Conservation (phyloP, 768 basidiomycete species). For the Mycena chlorophos region DNA sequence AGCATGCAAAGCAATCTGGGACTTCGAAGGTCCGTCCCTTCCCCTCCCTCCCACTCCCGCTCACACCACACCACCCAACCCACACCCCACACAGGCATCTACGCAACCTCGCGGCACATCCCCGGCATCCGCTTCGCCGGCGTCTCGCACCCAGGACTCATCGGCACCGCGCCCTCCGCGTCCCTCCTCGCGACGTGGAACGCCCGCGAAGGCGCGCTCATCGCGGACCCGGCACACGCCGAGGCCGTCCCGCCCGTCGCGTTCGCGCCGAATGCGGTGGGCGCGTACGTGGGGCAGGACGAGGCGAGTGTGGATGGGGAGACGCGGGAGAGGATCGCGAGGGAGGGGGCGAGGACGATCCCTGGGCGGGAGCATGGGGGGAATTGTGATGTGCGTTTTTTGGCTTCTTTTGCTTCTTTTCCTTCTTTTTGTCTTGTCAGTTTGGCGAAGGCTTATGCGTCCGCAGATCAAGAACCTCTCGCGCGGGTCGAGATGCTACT, state of each 20-base stretch:
- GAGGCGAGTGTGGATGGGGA: conserved; percentile 46
- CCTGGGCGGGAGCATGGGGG: conserved; percentile 82
- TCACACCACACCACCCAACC: neutral
- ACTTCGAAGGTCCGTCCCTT: conserved; percentile 55
- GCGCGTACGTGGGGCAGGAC: conserved; percentile 69
- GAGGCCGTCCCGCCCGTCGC: conserved; percentile 64
- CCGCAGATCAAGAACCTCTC: conserved; percentile 73
- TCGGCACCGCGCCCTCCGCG: conserved; percentile 74
- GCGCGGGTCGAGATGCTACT: conserved; percentile 71
- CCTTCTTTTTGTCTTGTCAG: too few relatives aligned
- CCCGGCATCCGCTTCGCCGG: conserved; percentile 80
- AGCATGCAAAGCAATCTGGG: conserved; percentile 82
- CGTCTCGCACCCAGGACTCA: conserved; percentile 73
- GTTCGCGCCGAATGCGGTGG: conserved; percentile 57
- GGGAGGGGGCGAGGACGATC: conserved; percentile 72
- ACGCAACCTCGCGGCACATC: conserved; percentile 73
- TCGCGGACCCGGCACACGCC: conserved; percentile 51
- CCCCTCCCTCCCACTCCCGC: neutral
- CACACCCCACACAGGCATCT: conserved; percentile 55
- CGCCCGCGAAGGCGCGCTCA: conserved; percentile 64
- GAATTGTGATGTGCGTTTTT: conserved; percentile 60
- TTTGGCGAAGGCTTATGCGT: neutral
- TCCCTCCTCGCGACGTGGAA: conserved; percentile 78
- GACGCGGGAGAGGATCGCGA: conserved; percentile 52
- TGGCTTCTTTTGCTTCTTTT: conserved; percentile 1